Evolutionary conservation across 2,329 filamentous ascomycete genomes (phyloP).

Genomic region (Phaeophleospora eucalypticola): DNA sequence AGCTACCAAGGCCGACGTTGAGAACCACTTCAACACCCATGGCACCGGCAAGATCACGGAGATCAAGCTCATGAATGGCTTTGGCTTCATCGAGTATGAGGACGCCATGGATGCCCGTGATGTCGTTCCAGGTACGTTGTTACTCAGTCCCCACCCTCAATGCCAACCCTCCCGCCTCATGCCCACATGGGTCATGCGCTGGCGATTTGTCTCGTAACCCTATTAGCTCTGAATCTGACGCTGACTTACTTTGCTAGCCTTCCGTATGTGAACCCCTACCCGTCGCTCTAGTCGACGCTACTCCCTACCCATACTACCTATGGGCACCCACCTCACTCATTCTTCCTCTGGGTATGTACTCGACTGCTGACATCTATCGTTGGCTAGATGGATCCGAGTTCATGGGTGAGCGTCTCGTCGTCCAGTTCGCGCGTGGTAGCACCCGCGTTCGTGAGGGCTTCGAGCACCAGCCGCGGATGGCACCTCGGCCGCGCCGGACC

Average conservation of each 20-base stretch:
- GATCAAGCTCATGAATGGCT: conserved; percentile 99
- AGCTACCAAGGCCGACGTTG: conserved; percentile 97
- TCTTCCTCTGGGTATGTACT: conserved; percentile 20
- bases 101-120: conserved; percentile 97
- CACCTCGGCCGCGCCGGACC: conserved; percentile 84
- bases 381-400: conserved; percentile 87
- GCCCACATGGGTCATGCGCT: conserved; percentile 6
- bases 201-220: not conserved
- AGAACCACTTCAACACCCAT: conserved; percentile 91
- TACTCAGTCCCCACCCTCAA: not conserved
- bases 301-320: conserved; percentile 11
- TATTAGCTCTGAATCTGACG: conserved; percentile 1
- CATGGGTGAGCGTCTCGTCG: conserved; percentile 94
- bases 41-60: conserved; percentile 96
- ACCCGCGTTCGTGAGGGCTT: conserved; percentile 61
- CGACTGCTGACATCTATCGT: conserved; percentile 30
- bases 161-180: conserved; percentile 5
- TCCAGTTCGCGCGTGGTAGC: conserved; percentile 94
- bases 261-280: conserved; percentile 45
- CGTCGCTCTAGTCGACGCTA: conserved; percentile 6
- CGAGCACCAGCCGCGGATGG: conserved; percentile 59
- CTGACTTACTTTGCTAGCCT: conserved; percentile 40
- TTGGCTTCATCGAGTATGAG: conserved; percentile 99
- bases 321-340: conserved; percentile 9
- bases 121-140: conserved; percentile 92